A percentile compares a stretch with the other conserved stretches of the same genome.
Evolutionary conservation across 805 yeast species (phyloP).

Genomic region (Saccharomyces mikatae): DNA sequence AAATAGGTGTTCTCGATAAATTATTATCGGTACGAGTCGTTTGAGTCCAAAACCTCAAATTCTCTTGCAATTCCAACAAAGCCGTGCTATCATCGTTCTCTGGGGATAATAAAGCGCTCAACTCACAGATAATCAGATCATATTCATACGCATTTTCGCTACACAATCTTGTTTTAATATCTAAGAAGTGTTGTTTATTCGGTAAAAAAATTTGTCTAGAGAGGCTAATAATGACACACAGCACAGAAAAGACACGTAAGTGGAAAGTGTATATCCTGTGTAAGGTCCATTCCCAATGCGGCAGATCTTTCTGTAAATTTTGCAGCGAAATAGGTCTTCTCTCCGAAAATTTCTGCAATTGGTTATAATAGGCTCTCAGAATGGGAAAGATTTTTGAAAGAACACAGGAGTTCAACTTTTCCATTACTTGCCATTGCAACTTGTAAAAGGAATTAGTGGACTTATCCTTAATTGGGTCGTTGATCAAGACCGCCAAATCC

Average conservation of each 20-base stretch:
- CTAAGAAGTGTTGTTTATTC: slow-evolving; percentile 14
- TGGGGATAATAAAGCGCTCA: not conserved
- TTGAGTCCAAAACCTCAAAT: slow-evolving; percentile 2
- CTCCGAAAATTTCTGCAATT: slow-evolving; percentile 21
- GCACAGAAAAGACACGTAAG: slow-evolving; percentile 13
- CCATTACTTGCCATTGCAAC: slow-evolving; percentile 23
- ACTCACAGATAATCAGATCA: slow-evolving; percentile 6
- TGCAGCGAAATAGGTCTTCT: slow-evolving; percentile 10
- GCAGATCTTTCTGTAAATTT: slow-evolving; percentile 24
- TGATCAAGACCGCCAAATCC: slow-evolving; percentile 31
- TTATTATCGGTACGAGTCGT: not conserved
- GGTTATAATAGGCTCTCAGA: slow-evolving; percentile 19
- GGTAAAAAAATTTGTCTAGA: slow-evolving; percentile 25
- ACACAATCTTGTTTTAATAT: slow-evolving; percentile 12
- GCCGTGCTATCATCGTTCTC: not conserved
- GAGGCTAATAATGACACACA: slow-evolving; percentile 14
- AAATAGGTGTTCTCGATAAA: not conserved
- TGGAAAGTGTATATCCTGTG: slow-evolving; percentile 39
- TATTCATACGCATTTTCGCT: slow-evolving; percentile 21
- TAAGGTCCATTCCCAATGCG: slow-evolving; percentile 34
- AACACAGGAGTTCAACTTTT: slow-evolving; percentile 20
- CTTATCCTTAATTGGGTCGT: slow-evolving; percentile 22
- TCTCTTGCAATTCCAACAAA: not conserved
- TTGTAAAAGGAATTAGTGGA: slow-evolving; percentile 20
- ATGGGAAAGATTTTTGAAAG: slow-evolving; percentile 20